phyloP scores from a whole-genome alignment of 306 rosid genomes.

The Cyclanthera cordifolia region DNA sequence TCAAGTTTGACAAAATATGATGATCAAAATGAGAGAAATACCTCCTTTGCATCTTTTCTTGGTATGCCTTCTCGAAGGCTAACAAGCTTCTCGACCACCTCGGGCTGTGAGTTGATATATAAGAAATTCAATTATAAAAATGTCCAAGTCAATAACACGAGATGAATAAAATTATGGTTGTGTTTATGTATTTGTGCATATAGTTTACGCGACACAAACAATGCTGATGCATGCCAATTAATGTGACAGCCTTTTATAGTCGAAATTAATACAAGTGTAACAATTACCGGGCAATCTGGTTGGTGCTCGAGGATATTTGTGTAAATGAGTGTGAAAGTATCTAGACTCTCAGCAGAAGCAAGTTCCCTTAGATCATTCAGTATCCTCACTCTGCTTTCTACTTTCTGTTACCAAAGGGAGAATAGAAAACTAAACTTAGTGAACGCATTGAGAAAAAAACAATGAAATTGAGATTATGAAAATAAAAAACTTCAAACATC shows the following conservation, averaged over 20 bases:
- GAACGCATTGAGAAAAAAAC: too few species aligned
- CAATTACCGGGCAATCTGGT: slow-evolving; percentile 84
- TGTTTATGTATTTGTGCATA: too few species aligned
- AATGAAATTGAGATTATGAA: too few species aligned
- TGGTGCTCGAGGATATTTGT: slow-evolving; percentile 93
- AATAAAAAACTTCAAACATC: too few species aligned
- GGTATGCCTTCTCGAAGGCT: slow-evolving; percentile 94
- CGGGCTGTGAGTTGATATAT: slow-evolving; percentile 37
- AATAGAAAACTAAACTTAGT: slow-evolving; percentile 12
- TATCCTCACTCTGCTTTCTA: slow-evolving; percentile 66
- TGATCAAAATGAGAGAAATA: slow-evolving; percentile 12
- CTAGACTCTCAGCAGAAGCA: slow-evolving; percentile 95
- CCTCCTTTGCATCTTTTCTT: slow-evolving; percentile 97
- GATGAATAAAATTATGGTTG: too few species aligned
- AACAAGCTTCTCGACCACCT: slow-evolving; percentile 95
- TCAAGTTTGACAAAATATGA: not conserved
- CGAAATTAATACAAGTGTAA: too few species aligned
- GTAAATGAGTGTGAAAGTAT: slow-evolving; percentile 74
- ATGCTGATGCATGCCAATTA: too few species aligned
- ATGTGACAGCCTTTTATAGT: too few species aligned
- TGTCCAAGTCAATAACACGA: not conserved
- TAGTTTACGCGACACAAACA: too few species aligned
- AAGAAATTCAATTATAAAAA: too few species aligned
- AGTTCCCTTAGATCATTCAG: slow-evolving; percentile 85
- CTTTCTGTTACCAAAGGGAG: slow-evolving; percentile 49